phyloP scores from a whole-genome alignment of 495 filamentous ascomycete species.

The Lasiosphaeria miniovina region DNA sequence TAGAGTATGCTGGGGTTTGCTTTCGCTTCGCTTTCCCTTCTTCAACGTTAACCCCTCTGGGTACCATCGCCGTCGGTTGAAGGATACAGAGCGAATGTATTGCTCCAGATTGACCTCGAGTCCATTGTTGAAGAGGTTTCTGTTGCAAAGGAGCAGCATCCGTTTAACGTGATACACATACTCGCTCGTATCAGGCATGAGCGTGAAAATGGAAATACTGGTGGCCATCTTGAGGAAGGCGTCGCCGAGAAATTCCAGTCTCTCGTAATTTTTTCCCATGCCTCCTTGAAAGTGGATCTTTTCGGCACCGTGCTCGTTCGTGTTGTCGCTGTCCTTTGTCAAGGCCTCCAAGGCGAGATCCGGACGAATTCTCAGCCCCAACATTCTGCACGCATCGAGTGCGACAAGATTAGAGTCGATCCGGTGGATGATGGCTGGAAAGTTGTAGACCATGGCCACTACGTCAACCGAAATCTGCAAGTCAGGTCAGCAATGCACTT shows the following conservation, averaged over 20 bases:
- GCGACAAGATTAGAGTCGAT: constrained; percentile 81
- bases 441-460: constrained; percentile 64
- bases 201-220: constrained; percentile 75
- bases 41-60: constrained; percentile 65
- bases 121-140: constrained; percentile 78
- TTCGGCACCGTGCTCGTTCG: constrained; percentile 67
- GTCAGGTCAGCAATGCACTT: constrained; percentile 19
- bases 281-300: constrained; percentile 76
- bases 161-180: constrained; percentile 85
- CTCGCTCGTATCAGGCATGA: constrained; percentile 75
- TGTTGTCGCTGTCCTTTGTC: constrained; percentile 93
- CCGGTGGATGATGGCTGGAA: constrained; percentile 81
- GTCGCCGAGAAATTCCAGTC: constrained; percentile 91
- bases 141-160: constrained; percentile 91
- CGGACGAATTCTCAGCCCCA: constrained; percentile 55
- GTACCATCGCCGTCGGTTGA: constrained; percentile 80
- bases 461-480: constrained; percentile 60
- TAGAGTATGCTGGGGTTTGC: constrained; percentile 54
- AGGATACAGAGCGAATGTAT: constrained; percentile 78
- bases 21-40: constrained; percentile 48
- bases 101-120: constrained; percentile 64
- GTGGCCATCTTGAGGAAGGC: constrained; percentile 96
- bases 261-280: constrained; percentile 97
- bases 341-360: constrained; percentile 81
- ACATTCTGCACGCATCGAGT: constrained; percentile 59